phyloP scores from a whole-genome alignment of 768 basidiomycete genomes.

The Brasilioporus rufonigricans region DNA sequence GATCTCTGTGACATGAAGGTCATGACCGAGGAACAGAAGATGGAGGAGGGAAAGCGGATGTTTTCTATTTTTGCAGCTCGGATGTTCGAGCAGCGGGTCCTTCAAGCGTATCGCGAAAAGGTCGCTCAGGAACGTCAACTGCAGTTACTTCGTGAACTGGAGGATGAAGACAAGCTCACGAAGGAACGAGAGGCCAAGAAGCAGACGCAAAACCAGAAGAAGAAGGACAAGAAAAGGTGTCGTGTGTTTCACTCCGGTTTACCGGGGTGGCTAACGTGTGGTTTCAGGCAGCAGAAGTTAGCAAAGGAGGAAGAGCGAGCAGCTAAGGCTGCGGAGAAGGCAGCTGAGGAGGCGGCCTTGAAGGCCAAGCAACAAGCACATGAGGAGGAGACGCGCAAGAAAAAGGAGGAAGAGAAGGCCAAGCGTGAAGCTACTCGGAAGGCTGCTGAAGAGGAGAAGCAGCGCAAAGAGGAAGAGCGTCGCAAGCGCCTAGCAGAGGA shows the following conservation, averaged over 20 bases:
- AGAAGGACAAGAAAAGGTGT: constrained; percentile 98
- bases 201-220: constrained; percentile 94
- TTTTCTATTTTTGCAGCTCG: constrained; percentile 99
- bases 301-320: constrained; percentile 93
- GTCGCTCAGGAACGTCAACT: constrained; percentile 94
- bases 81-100: constrained; percentile 98
- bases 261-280: constrained; percentile 1
- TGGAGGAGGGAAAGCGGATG: constrained; percentile 99
- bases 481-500: constrained; percentile 76
- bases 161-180: constrained; percentile 87
- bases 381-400: constrained; percentile 80
- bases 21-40: constrained; percentile 95
- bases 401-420: constrained; percentile 83
- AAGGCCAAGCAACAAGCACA: constrained; percentile 74
- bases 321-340: constrained; percentile 77
- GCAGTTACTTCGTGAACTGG: constrained; percentile 90
- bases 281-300: constrained; percentile 77
- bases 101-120: constrained; percentile 94
- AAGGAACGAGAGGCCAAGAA: constrained; percentile 90
- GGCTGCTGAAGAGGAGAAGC: constrained; percentile 79
- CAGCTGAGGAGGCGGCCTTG: constrained; percentile 77
- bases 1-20: constrained; percentile 38
- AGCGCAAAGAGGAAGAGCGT: constrained; percentile 80
- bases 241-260: constrained; percentile 21
- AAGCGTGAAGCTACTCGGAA: constrained; percentile 75